A percentile compares a stretch with the other conserved stretches of the same genome.
Conservation (phyloP, 2,329 filamentous ascomycete species). For the Gyromitra esculenta region DNA sequence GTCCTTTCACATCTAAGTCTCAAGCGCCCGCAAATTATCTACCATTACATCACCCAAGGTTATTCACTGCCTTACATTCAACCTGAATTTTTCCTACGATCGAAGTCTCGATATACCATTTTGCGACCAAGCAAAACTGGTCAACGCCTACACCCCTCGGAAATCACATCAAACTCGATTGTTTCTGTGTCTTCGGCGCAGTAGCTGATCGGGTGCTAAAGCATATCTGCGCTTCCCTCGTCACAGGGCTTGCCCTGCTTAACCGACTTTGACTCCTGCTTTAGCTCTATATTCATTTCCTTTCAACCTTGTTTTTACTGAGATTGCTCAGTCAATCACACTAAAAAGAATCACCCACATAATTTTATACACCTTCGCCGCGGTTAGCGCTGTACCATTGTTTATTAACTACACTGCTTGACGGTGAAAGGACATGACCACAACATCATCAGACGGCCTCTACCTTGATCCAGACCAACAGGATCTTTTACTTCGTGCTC, state of each 20-base stretch:
- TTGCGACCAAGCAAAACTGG: constrained; percentile 1
- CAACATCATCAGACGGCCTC: constrained; percentile 63
- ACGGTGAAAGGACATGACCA: constrained; percentile 51
- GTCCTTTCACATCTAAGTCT: constrained; percentile 8
- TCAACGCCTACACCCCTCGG: not conserved
- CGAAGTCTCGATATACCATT: constrained; percentile 9
- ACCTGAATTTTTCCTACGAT: constrained; percentile 12
- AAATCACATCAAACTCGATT: constrained; percentile 17
- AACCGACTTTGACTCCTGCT: not conserved
- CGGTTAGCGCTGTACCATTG: constrained; percentile 8
- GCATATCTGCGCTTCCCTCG: constrained; percentile 18
- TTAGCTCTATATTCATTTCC: constrained; percentile 5
- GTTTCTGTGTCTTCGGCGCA: constrained; percentile 13
- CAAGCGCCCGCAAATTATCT: constrained; percentile 16
- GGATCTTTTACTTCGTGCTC: constrained; percentile 76
- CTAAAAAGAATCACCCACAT: not conserved
- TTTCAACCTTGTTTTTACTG: constrained; percentile 9
- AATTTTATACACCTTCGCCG: constrained; percentile 16
- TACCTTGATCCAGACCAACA: constrained; percentile 79
- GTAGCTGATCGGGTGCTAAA: constrained; percentile 3
- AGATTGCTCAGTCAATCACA: constrained; percentile 23
- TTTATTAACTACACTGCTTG: constrained; percentile 20
- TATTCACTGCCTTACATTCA: not conserved
- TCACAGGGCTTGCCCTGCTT: constrained; percentile 33
- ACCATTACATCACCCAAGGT: constrained; percentile 5